These are phyloP conservation scores for Kwoniella europaea DNA, from an alignment of 768 basidiomycete species.

Conservation along the genomic window DNA sequence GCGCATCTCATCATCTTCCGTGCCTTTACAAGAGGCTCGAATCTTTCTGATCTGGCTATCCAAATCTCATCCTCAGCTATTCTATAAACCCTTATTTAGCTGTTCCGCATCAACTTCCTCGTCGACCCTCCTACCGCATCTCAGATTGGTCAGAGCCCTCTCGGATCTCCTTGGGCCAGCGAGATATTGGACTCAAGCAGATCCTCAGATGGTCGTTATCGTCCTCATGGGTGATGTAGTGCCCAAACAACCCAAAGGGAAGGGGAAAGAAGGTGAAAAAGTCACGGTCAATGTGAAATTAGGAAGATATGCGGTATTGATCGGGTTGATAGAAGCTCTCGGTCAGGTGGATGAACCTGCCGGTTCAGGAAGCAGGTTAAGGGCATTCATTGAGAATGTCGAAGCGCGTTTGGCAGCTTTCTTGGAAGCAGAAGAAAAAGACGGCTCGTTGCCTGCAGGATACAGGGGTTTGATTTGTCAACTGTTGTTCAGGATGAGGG, in stretches of 20 bases:
- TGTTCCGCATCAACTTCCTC: slow-evolving; percentile 36
- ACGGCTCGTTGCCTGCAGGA: slow-evolving; percentile 27
- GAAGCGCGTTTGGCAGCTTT: slow-evolving; percentile 36
- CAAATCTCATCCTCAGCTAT: slow-evolving; percentile 36
- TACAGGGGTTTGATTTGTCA: slow-evolving; percentile 36
- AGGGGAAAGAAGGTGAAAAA: slow-evolving; percentile 35
- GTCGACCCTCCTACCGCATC: slow-evolving; percentile 14
- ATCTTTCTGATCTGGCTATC: slow-evolving; percentile 33
- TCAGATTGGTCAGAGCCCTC: slow-evolving; percentile 24
- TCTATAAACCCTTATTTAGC: slow-evolving; percentile 49
- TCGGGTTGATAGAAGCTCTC: slow-evolving; percentile 37
- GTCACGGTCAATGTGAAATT: slow-evolving; percentile 31
- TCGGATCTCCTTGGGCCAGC: slow-evolving; percentile 22
- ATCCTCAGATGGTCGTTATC: slow-evolving; percentile 48
- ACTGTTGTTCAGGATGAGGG: slow-evolving; percentile 31
- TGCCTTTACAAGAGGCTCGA: slow-evolving; percentile 2
- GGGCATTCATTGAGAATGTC: slow-evolving; percentile 32
- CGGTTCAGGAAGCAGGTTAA: slow-evolving; percentile 20
- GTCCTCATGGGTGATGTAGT: slow-evolving; percentile 44
- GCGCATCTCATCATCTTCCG: slow-evolving; percentile 21
- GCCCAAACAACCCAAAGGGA: slow-evolving; percentile 34
- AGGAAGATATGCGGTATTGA: slow-evolving; percentile 43
- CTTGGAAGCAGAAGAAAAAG: slow-evolving; percentile 36
- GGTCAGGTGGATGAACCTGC: slow-evolving; percentile 21
- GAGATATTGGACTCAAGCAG: slow-evolving; percentile 42